Evolutionary conservation across 2,329 filamentous ascomycete species (phyloP).

Genomic region (Daldinia eschscholtzii): DNA sequence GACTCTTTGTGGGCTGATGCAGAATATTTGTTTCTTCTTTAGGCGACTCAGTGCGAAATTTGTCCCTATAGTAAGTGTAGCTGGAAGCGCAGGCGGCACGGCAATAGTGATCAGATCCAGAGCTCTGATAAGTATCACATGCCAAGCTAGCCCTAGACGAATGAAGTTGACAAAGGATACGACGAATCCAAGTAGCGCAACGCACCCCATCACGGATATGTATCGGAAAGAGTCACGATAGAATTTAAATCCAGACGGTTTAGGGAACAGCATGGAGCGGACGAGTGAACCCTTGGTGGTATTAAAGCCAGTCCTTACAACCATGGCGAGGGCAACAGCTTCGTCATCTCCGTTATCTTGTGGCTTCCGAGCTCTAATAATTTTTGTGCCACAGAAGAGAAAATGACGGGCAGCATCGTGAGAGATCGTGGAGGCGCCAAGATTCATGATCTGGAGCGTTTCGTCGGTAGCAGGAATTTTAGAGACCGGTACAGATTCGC

Average conservation of each 20-base stretch:
- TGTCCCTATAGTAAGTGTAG: constrained; percentile 94
- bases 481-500: constrained; percentile 96
- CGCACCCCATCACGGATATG: constrained; percentile 92
- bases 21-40: constrained; percentile 92
- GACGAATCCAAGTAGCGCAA: constrained; percentile 88
- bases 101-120: constrained; percentile 98
- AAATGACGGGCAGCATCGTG: constrained; percentile 89
- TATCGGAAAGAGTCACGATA: constrained; percentile 98
- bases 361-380: constrained; percentile 88
- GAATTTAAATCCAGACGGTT: constrained; percentile 98
- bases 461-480: constrained; percentile 88
- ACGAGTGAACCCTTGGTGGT: constrained; percentile 97
- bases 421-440: constrained; percentile 84
- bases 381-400: constrained; percentile 94
- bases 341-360: constrained; percentile 89
- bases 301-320: constrained; percentile 94
- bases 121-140: constrained; percentile 90
- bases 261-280: constrained; percentile 97
- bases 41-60: constrained; percentile 92
- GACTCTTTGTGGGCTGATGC: constrained; percentile 96
- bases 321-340: constrained; percentile 90
- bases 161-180: constrained; percentile 96
- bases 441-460: constrained; percentile 79
- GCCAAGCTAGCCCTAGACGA: constrained; percentile 84
- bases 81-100: constrained; percentile 92